phyloP scores from a whole-genome alignment of 345 rosid genomes.

The Sisymbrium irio region DNA sequence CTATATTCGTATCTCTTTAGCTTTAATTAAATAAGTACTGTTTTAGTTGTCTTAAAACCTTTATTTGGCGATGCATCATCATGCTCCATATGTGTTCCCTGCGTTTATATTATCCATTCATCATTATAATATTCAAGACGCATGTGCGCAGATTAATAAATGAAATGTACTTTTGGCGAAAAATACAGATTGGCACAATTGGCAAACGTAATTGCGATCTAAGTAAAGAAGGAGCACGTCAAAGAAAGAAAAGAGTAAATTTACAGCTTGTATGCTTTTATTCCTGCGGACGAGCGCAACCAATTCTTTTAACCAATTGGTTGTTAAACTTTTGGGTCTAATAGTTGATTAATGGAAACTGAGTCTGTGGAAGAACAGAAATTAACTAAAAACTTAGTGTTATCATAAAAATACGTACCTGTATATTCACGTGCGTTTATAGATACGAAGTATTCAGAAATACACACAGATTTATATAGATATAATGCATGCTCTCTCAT shows the following conservation, averaged over 20 bases:
- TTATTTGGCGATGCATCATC: slow-evolving; percentile 38
- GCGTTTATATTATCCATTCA: slow-evolving; percentile 29
- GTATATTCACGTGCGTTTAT: background rate
- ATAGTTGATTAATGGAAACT: background rate
- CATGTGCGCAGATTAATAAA: slow-evolving; percentile 29
- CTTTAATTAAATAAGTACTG: background rate
- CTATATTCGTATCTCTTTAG: slow-evolving; percentile 19
- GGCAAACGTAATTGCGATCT: background rate
- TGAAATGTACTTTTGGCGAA: slow-evolving; percentile 17
- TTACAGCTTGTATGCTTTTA: background rate
- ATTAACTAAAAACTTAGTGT: background rate
- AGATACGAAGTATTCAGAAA: background rate
- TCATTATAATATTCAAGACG: slow-evolving; percentile 25
- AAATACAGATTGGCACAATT: background rate
- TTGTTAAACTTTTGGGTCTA: background rate
- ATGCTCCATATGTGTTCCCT: slow-evolving; percentile 32
- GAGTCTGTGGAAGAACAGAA: background rate
- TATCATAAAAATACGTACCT: background rate
- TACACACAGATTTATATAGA: background rate
- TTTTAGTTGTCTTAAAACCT: slow-evolving; percentile 31
- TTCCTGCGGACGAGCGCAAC: slow-evolving; percentile 3
- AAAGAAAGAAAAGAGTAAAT: background rate
- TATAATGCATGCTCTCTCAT: background rate
- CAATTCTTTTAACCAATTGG: background rate
- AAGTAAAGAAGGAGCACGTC: background rate